Percentiles rank a stretch among this genome's conserved stretches.
Evolutionary conservation across 495 filamentous ascomycete species (phyloP).

Genomic region (Stereocaulon alpinum): DNA sequence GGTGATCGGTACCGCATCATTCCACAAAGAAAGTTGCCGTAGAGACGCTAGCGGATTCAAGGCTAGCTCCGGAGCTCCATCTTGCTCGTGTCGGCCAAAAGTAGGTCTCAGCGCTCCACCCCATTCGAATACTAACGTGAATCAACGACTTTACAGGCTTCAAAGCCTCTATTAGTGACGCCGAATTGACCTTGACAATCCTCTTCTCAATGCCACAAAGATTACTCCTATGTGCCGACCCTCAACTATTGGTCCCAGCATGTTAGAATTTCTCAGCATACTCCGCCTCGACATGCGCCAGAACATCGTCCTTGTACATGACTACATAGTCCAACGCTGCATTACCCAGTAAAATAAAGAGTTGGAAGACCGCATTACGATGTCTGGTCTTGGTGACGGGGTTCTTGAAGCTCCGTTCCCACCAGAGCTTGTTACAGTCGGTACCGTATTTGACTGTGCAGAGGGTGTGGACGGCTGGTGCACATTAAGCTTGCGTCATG

Average conservation of each 20-base stretch:
- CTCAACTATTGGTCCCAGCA: background rate
- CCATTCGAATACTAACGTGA: no score
- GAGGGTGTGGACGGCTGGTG: slow-evolving; percentile 6
- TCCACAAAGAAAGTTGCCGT: background rate
- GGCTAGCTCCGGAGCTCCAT: background rate
- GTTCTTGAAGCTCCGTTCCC: slow-evolving; percentile 5
- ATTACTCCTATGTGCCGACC: no score
- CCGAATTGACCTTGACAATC: no score
- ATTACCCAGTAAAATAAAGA: slow-evolving; percentile 9
- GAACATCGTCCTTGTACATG: background rate
- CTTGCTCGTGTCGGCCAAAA: no score
- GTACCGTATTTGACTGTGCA: slow-evolving; percentile 6
- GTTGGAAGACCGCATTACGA: background rate
- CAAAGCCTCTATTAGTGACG: no score
- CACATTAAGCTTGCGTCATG: background rate
- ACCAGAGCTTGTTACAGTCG: background rate
- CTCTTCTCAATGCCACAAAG: no score
- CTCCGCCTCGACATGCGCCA: slow-evolving; percentile 8
- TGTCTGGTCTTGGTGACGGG: background rate
- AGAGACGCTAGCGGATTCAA: background rate
- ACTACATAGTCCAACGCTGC: slow-evolving; percentile 15
- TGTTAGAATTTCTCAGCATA: slow-evolving; percentile 12
- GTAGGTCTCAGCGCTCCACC: no score
- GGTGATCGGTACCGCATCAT: background rate
- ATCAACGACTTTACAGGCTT: no score